These are phyloP conservation scores for Dunaliella primolecta DNA, from an alignment of 139 green algal species.

Conservation along the genomic window DNA sequence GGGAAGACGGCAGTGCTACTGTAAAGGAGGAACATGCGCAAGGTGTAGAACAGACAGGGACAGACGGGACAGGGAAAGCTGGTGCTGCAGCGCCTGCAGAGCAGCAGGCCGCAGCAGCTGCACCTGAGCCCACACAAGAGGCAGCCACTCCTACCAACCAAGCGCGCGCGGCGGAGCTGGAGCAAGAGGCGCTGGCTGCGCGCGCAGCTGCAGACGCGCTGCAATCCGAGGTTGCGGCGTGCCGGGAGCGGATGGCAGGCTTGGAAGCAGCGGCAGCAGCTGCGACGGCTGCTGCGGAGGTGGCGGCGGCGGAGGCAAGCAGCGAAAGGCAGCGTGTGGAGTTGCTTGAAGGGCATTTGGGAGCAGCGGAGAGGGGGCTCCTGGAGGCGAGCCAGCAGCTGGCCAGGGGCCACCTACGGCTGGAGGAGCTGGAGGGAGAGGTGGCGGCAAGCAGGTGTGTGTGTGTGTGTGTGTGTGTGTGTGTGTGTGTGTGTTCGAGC, in stretches of 20 bases:
- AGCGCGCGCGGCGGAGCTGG: neutral
- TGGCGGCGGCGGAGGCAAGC: neutral
- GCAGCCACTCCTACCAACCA: no score
- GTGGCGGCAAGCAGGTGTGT: neutral
- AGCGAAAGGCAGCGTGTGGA: neutral
- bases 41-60: no score
- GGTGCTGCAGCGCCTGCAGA: no score
- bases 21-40: no score
- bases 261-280: neutral
- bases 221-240: neutral
- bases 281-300: neutral
- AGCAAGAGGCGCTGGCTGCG: conserved; percentile 25
- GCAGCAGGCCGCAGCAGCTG: no score
- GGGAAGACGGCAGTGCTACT: no score
- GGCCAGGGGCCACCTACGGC: neutral
- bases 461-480: neutral
- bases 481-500: neutral
- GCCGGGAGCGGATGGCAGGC: neutral
- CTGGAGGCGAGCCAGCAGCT: neutral
- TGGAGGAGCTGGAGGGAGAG: conserved; percentile 6
- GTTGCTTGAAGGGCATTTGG: neutral
- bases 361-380: neutral
- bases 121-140: no score
- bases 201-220: neutral
- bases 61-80: no score